Evolutionary conservation across 2,329 filamentous ascomycete species (phyloP).

Genomic region (Cladosporium oxysporum): DNA sequence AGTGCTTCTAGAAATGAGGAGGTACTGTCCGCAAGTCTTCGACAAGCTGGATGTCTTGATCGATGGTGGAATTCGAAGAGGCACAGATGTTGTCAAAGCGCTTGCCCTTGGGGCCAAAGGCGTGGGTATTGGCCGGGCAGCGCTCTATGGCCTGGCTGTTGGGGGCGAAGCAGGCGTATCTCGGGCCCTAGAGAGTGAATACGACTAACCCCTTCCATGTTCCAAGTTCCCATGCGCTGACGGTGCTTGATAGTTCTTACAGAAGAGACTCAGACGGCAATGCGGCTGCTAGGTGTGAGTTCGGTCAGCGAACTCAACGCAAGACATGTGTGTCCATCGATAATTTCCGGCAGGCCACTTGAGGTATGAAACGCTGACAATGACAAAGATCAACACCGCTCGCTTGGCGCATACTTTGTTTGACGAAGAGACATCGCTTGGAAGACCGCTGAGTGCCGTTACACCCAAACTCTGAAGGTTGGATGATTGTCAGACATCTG

Average conservation of each 20-base stretch:
- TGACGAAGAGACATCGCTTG: not conserved
- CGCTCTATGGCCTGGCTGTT: slow-evolving; percentile 61
- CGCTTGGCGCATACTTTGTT: not conserved
- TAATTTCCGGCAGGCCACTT: not conserved
- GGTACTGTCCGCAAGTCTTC: slow-evolving; percentile 60
- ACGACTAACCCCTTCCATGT: not conserved
- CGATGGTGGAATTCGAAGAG: slow-evolving; percentile 54
- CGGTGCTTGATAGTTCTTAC: not conserved
- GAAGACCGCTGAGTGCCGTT: not conserved
- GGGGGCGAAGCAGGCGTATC: slow-evolving; percentile 56
- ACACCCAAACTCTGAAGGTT: not conserved
- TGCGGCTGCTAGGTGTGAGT: not conserved
- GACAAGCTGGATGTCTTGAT: slow-evolving; percentile 56
- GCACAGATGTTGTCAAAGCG: slow-evolving; percentile 55
- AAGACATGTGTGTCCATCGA: not conserved
- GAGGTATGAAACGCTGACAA: not conserved
- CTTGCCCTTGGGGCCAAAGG: slow-evolving; percentile 58
- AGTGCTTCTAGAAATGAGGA: slow-evolving; percentile 62
- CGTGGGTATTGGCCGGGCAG: slow-evolving; percentile 59
- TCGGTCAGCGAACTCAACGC: not conserved
- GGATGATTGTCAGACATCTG: not conserved
- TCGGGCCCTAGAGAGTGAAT: not conserved
- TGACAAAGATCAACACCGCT: not conserved
- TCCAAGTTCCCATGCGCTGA: not conserved
- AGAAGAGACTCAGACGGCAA: not conserved